Conservation (phyloP, 2,329 filamentous ascomycete genomes). For the Xylariales sp. region DNA sequence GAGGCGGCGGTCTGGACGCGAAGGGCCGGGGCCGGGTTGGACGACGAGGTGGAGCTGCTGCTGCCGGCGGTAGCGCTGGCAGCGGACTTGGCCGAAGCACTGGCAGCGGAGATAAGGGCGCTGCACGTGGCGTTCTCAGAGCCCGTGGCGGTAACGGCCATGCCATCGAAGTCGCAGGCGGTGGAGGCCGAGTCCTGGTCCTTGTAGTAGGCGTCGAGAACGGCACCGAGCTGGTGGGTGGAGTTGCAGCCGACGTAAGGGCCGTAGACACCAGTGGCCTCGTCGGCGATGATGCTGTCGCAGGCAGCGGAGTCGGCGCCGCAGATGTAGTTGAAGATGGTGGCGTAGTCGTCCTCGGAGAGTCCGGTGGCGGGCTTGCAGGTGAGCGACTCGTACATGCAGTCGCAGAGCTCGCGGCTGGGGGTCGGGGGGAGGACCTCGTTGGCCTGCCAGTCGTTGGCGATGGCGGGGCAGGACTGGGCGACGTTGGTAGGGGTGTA, state of each 20-base stretch:
- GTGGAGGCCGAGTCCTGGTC: slow-evolving; percentile 40
- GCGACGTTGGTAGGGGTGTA: slow-evolving; percentile 64
- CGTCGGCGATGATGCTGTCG: slow-evolving; percentile 52
- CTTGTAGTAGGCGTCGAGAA: slow-evolving; percentile 55
- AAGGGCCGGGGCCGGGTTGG: slow-evolving; percentile 31
- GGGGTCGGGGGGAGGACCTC: slow-evolving; percentile 65
- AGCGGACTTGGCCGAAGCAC: slow-evolving; percentile 28
- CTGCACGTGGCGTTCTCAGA: slow-evolving; percentile 42
- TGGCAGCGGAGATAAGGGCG: slow-evolving; percentile 43
- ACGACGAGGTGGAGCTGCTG: slow-evolving; percentile 22
- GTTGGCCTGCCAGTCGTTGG: slow-evolving; percentile 54
- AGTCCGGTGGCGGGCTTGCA: slow-evolving; percentile 56
- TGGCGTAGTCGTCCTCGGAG: slow-evolving; percentile 46
- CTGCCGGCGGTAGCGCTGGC: slow-evolving; percentile 17
- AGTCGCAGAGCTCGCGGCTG: slow-evolving; percentile 63
- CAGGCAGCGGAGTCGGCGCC: slow-evolving; percentile 45
- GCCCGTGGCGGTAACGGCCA: slow-evolving; percentile 29
- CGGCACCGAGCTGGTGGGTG: slow-evolving; percentile 56
- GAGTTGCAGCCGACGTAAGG: slow-evolving; percentile 61
- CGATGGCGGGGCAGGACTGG: slow-evolving; percentile 58
- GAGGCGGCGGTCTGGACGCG: no score
- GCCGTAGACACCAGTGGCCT: slow-evolving; percentile 52
- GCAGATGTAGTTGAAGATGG: slow-evolving; percentile 33
- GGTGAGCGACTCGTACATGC: slow-evolving; percentile 63
- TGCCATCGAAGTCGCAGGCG: slow-evolving; percentile 56